These are phyloP conservation scores for Globisporangium acanthophoron DNA, from an alignment of 352 stramenopile genomes.

Conservation along the genomic window DNA sequence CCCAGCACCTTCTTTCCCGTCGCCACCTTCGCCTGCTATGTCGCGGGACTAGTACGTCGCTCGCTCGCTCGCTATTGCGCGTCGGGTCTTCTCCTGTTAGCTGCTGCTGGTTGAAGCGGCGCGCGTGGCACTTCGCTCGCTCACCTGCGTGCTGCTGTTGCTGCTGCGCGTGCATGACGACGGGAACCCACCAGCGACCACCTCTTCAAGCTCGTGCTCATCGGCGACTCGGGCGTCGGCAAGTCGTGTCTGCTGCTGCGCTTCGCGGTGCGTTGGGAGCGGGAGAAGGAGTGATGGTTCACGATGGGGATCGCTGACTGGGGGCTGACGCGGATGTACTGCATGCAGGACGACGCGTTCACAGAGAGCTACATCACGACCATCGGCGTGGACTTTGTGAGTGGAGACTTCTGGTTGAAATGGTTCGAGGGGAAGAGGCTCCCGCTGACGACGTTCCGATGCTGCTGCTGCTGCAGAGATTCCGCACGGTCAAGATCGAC, in stretches of 20 bases:
- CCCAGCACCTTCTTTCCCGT: too few species aligned
- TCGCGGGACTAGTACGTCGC: slow-evolving; percentile 70
- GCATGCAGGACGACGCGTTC: slow-evolving; percentile 92
- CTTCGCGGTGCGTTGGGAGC: slow-evolving; percentile 84
- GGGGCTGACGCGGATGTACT: neutral
- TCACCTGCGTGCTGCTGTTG: neutral
- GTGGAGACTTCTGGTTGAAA: too few species aligned
- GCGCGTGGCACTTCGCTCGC: slow-evolving; percentile 7
- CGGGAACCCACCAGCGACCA: slow-evolving; percentile 86
- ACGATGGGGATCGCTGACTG: too few species aligned
- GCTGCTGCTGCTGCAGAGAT: slow-evolving; percentile 47
- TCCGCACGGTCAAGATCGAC: slow-evolving; percentile 97
- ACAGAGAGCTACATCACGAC: slow-evolving; percentile 98
- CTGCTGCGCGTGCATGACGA: neutral
- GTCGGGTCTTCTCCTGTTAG: too few species aligned
- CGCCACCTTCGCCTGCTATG: slow-evolving; percentile 29
- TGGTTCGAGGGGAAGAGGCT: too few species aligned
- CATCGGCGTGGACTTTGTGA: slow-evolving; percentile 93
- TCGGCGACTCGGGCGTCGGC: slow-evolving; percentile 97
- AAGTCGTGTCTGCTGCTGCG: slow-evolving; percentile 98
- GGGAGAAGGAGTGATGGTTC: too few species aligned
- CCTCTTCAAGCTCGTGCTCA: slow-evolving; percentile 98
- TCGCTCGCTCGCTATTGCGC: too few species aligned
- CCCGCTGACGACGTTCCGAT: neutral
- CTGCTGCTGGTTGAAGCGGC: slow-evolving; percentile 5